These are phyloP conservation scores for Paramarasmius palmivorus DNA, from an alignment of 1,284 basidiomycete genomes.

Conservation along the genomic window DNA sequence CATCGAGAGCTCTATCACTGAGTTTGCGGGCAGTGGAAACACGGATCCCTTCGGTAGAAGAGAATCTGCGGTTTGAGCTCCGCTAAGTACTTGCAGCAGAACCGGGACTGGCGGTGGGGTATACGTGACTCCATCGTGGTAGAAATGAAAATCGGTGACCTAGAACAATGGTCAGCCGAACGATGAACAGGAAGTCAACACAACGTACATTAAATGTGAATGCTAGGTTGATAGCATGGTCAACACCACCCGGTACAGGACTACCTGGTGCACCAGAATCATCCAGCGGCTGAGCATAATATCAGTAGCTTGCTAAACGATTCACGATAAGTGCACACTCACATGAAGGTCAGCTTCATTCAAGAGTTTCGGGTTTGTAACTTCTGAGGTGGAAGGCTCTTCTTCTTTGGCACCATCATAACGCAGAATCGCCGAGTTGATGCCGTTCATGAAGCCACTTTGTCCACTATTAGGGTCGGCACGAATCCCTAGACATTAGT, in stretches of 20 bases:
- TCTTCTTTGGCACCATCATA: conserved; percentile 37
- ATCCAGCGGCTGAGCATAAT: conserved; percentile 28
- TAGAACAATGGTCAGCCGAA: neutral
- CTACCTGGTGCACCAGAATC: conserved; percentile 32
- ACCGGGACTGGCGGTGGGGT: conserved; percentile 16
- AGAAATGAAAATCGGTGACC: conserved; percentile 14
- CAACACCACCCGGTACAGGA: conserved; percentile 11
- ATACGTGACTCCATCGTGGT: conserved; percentile 8
- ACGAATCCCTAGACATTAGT: conserved; percentile 22
- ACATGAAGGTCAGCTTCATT: conserved; percentile 18
- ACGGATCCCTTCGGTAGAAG: conserved; percentile 28
- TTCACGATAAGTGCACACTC: neutral
- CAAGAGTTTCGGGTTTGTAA: conserved; percentile 7
- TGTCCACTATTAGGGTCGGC: conserved; percentile 21
- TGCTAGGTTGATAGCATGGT: conserved; percentile 27
- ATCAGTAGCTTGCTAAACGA: neutral
- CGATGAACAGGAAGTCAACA: neutral
- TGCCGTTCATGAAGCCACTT: conserved; percentile 24
- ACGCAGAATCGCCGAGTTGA: conserved; percentile 43
- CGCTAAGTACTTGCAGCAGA: conserved; percentile 32
- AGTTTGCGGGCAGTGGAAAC: conserved; percentile 28
- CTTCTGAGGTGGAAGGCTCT: conserved; percentile 29
- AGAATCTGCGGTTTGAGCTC: conserved; percentile 24
- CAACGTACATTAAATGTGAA: conserved; percentile 22
- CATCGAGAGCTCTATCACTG: conserved; percentile 28